Percentiles rank a stretch among this genome's conserved stretches.
Evolutionary conservation across 805 yeast genomes (phyloP).

Genomic region (Barnettozyma californica): DNA sequence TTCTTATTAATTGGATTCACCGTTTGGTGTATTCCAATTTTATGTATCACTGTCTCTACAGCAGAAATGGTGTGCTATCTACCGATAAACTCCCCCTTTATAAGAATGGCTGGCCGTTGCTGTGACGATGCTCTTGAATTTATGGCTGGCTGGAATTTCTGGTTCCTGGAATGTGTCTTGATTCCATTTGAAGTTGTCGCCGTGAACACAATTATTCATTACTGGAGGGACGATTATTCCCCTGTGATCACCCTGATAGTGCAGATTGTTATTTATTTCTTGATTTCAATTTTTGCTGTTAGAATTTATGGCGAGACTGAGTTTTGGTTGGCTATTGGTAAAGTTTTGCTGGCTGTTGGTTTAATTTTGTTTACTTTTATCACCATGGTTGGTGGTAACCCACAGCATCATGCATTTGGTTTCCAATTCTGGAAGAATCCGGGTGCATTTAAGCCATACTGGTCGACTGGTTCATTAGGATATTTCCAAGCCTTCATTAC

Average conservation of each 20-base stretch:
- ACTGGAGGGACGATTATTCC: conserved; percentile 72
- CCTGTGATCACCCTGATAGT: conserved; percentile 66
- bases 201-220: conserved; percentile 72
- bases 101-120: conserved; percentile 68
- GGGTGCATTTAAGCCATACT: conserved; percentile 52
- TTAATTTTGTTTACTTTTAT: conserved; percentile 68
- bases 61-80: conserved; percentile 78
- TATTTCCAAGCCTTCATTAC: conserved; percentile 68
- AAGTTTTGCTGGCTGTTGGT: conserved; percentile 70
- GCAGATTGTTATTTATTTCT: conserved; percentile 56
- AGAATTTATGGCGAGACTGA: conserved; percentile 75
- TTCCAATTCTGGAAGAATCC: conserved; percentile 52
- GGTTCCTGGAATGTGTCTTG: conserved; percentile 67
- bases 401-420: conserved; percentile 57
- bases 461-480: conserved; percentile 52
- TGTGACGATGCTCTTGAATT: conserved; percentile 72
- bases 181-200: conserved; percentile 83
- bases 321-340: conserved; percentile 72
- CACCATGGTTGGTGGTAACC: conserved; percentile 87
- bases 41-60: conserved; percentile 60
- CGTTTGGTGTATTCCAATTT: conserved; percentile 65
- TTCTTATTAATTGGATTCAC: conserved; percentile 59
- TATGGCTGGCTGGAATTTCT: conserved; percentile 76
- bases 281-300: conserved; percentile 70
- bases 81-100: conserved; percentile 75